These are phyloP conservation scores for Pleurozium schreberi DNA, from an alignment of 225 moss, liverwort and hornwort species.

Conservation along the genomic window DNA sequence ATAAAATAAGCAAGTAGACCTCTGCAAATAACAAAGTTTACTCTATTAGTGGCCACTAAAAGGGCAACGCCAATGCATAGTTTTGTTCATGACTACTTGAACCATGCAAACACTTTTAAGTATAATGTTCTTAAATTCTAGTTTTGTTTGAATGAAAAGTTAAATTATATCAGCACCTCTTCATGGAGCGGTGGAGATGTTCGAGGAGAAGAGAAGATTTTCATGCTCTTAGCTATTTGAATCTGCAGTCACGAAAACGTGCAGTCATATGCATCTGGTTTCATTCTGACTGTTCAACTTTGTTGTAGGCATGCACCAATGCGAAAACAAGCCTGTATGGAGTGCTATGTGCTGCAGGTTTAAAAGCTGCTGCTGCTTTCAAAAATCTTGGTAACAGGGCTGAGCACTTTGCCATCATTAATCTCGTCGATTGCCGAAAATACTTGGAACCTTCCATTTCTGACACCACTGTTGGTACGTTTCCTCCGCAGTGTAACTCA, in stretches of 20 bases:
- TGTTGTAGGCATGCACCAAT: slow-evolving; percentile 43
- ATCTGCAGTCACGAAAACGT: background rate
- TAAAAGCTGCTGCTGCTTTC: slow-evolving; percentile 77
- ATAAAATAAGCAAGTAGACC: background rate
- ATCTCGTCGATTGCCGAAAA: slow-evolving; percentile 68
- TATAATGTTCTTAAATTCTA: background rate
- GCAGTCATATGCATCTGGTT: background rate
- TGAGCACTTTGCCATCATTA: slow-evolving; percentile 81
- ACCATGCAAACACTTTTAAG: background rate
- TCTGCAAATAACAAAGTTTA: too few species aligned
- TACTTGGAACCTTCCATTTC: slow-evolving; percentile 55
- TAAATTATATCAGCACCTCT: background rate
- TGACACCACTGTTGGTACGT: slow-evolving; percentile 65
- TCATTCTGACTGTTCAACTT: background rate
- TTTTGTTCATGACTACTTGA: background rate
- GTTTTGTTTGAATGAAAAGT: background rate
- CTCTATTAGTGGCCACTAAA: background rate
- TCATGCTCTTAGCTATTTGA: background rate
- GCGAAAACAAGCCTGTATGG: slow-evolving; percentile 55
- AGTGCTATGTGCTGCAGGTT: slow-evolving; percentile 77
- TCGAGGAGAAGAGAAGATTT: background rate
- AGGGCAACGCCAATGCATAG: background rate
- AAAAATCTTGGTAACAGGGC: slow-evolving; percentile 55
- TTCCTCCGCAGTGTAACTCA: background rate
- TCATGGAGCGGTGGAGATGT: background rate